phyloP scores from a whole-genome alignment of 495 filamentous ascomycete genomes.

The Penicillium parvum region DNA sequence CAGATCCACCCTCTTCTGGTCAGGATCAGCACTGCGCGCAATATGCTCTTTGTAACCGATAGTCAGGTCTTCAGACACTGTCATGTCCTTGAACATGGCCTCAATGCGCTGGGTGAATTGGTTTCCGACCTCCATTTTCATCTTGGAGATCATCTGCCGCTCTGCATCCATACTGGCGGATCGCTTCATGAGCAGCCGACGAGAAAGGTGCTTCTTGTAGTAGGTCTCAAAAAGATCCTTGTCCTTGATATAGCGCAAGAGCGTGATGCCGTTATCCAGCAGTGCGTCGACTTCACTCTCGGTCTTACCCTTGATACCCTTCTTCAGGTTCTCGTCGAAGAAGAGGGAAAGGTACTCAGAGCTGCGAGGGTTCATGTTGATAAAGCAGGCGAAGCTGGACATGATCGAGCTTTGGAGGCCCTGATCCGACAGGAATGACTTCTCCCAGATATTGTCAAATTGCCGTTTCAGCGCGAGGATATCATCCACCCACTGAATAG shows the following conservation, averaged over 20 bases:
- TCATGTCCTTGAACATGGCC: slow-evolving; percentile 98
- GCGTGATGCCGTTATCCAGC: slow-evolving; percentile 82
- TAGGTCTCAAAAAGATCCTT: slow-evolving; percentile 97
- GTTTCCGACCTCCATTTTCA: slow-evolving; percentile 94
- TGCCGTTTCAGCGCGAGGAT: slow-evolving; percentile 82
- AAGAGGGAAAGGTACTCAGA: slow-evolving; percentile 95
- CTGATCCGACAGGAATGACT: slow-evolving; percentile 69
- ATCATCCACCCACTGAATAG: slow-evolving; percentile 94
- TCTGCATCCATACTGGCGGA: slow-evolving; percentile 86
- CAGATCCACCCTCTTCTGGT: slow-evolving; percentile 68
- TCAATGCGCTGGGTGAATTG: slow-evolving; percentile 90
- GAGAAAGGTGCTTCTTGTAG: slow-evolving; percentile 95
- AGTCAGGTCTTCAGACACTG: slow-evolving; percentile 80
- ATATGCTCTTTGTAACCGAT: slow-evolving; percentile 69
- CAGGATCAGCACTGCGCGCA: slow-evolving; percentile 55
- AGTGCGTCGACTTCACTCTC: slow-evolving; percentile 83
- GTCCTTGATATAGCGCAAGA: slow-evolving; percentile 81
- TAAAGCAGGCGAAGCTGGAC: slow-evolving; percentile 81
- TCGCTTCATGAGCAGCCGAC: slow-evolving; percentile 78
- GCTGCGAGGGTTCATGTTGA: slow-evolving; percentile 76
- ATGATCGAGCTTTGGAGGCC: slow-evolving; percentile 75
- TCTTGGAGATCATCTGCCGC: slow-evolving; percentile 90
- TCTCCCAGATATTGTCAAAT: slow-evolving; percentile 72
- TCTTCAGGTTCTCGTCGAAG: slow-evolving; percentile 94
- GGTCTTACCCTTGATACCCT: slow-evolving; percentile 87